Base-by-base conservation (phyloP, 192 early-diverging fungal genomes). In the Mortierella antarctica region DNA sequence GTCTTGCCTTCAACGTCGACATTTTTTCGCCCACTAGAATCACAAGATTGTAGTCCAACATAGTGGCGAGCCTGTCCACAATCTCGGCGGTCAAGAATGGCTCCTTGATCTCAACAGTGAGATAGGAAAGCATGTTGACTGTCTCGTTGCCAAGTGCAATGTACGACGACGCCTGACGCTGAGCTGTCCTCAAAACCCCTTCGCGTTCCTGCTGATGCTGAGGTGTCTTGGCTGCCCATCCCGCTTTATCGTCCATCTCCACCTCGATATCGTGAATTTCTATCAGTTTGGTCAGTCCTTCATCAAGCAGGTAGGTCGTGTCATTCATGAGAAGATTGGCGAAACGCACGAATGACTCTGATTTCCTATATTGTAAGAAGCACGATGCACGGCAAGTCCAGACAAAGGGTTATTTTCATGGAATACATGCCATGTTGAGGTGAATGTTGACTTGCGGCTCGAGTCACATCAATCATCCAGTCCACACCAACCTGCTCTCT, bases 271-370 rank as follows among this genome's bases (percentile, higher is more conserved):
- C 87, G 69, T 90, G 92, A 67, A 99, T 97, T 59, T 96, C 89
- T 0, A 90, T 86, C 68, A 99, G 76, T 69, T 96, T 97, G 52
- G 88, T 90, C 61, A 99, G 85, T 64, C 91, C 89, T 84, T 99
- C 98, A 73, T 98, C 98, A 77, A 99, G 65, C 49, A 99, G 84
- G 81, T 94, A 99, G 13, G 95, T 96, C 0, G 95, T 93, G 82
- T 99, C 98, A 68, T 95, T 97, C 94, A 98, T 97, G 56, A 99
- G 82, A 74, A 96, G 82, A 67, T 95, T 95, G 9, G 88, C 94
- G 77, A 95, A 97, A 41, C 93, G 91, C 31, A 96, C 93, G 51
- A 98, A 97, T 41, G 95, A 90, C 56, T 95, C 93, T 17, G 79
- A 80, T 55, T 70, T 70, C 23, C 73, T 74, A 60, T 7, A 20